Evolutionary conservation across 2,329 filamentous ascomycete species (phyloP).

Genomic region (Parastagonospora avenae): DNA sequence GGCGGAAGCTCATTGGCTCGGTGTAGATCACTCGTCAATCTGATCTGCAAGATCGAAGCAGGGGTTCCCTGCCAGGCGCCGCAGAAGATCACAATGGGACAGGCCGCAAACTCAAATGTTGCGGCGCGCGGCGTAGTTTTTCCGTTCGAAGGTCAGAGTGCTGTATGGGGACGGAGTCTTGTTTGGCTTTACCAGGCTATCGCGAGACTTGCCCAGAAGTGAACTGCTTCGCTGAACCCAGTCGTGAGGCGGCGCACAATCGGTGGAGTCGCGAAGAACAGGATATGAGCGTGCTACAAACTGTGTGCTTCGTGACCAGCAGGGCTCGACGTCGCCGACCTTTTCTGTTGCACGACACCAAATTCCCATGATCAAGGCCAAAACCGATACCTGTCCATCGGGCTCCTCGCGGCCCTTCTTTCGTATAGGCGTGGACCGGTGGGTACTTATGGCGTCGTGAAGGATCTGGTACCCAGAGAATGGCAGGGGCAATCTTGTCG

Average conservation of each 20-base stretch:
- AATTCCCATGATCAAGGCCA: constrained; percentile 11
- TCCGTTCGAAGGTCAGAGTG: neutral
- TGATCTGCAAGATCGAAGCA: constrained; percentile 36
- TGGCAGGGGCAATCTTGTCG: constrained; percentile 25
- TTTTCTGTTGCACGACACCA: constrained; percentile 26
- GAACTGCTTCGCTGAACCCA: constrained; percentile 25
- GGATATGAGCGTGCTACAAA: constrained; percentile 15
- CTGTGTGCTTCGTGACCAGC: constrained; percentile 21
- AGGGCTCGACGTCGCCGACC: constrained; percentile 35
- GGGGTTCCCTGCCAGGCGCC: constrained; percentile 28
- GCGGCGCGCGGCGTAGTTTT: constrained; percentile 5
- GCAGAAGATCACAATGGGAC: constrained; percentile 4
- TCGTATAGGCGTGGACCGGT: constrained; percentile 2
- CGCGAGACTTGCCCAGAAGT: neutral
- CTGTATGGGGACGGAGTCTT: neutral
- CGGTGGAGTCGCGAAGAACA: constrained; percentile 16
- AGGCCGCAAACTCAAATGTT: constrained; percentile 8
- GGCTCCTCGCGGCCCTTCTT: constrained; percentile 6
- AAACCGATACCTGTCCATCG: constrained; percentile 36
- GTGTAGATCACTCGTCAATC: constrained; percentile 43
- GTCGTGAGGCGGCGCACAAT: constrained; percentile 9
- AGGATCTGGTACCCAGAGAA: constrained; percentile 4
- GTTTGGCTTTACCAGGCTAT: constrained; percentile 1
- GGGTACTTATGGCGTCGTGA: constrained; percentile 9
- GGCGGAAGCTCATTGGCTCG: constrained; percentile 31